phyloP scores from a whole-genome alignment of 768 basidiomycete species.

The Panellus pusillus region DNA sequence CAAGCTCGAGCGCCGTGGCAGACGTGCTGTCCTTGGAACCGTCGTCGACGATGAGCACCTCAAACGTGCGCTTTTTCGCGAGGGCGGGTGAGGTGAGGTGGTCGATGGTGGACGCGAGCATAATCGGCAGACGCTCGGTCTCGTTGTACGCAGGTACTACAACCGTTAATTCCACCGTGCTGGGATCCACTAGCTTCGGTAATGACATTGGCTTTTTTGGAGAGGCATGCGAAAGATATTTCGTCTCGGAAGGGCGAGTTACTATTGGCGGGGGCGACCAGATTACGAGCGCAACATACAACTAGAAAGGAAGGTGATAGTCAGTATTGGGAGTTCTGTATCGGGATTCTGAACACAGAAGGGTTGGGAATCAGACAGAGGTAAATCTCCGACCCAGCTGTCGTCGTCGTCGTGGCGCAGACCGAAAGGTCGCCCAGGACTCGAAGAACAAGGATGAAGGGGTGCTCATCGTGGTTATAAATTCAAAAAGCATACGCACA shows the following conservation, averaged over 20 bases:
- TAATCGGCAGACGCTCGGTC: conserved; percentile 73
- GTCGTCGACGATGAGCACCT: conserved; percentile 89
- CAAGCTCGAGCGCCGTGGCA: conserved; percentile 61
- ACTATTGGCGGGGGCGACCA: conserved; percentile 73
- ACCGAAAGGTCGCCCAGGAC: conserved; percentile 51
- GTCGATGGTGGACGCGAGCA: conserved; percentile 76
- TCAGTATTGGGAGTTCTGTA: conserved; percentile 10
- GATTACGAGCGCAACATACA: conserved; percentile 67
- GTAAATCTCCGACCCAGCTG: conserved; percentile 47
- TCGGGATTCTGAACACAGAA: neutral
- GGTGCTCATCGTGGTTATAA: conserved; percentile 53
- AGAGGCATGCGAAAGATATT: conserved; percentile 59
- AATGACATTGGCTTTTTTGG: conserved; percentile 57
- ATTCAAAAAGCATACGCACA: conserved; percentile 33
- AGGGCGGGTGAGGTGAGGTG: conserved; percentile 49
- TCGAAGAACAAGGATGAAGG: conserved; percentile 96
- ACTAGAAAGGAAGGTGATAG: conserved; percentile 39
- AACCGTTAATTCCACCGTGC: conserved; percentile 71
- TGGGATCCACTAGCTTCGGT: conserved; percentile 52
- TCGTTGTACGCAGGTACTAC: conserved; percentile 95
- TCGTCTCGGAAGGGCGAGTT: conserved; percentile 65
- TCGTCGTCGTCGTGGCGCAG: conserved; percentile 71
- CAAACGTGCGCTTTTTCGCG: conserved; percentile 55
- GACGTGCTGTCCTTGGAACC: conserved; percentile 81
- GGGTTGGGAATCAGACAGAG: conserved; percentile 34